Base-by-base conservation (phyloP, 805 yeast genomes). In the Kluyveromyces aestuarii region DNA sequence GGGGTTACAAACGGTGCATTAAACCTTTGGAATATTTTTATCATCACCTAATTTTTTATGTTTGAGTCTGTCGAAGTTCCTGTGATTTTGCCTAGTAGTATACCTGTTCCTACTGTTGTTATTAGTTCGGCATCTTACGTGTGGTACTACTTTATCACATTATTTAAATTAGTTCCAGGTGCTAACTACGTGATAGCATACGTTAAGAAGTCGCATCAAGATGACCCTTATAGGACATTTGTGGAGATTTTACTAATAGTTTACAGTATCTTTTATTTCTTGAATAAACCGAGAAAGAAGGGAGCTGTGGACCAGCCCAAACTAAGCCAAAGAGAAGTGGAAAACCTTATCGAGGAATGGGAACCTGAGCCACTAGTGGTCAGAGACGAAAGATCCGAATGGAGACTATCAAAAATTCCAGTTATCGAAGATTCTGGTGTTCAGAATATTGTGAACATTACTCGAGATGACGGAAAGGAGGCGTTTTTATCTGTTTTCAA, bases 221-320 rank as follows among this genome's bases (percentile, higher is more conserved):
- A 93, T 67, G 99, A 93, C 65, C 99, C 99, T 1, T 76, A 88
- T 51, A 79, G 99, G 59, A 86, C 98, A 0, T 61, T 87, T 8
- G 73, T 93, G 48, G 99, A 93, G 68, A 65, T 85, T 37, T 72
- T 81, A 16, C 73, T 93, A 57, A 77, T 89, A 35, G 63, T 89
- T 13, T 85, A 90, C 65, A 98, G 96, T 3, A 71, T 89, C 51
- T 75, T 84, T 55, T 93, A 93, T 69, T 89, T 91, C 57, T 66
- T 79, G 44, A 56, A 64, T 67, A 57, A 87, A 84, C 50, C 83
- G 84, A 38, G 85, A 80, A 71, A 84, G 81, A 64, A 84, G 84
- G 56, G 87, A 79, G 57, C 79, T 82, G 62, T 87, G 85, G 69
- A 75, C 81, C 41, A 85, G 53, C 84, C 88, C 48, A 74, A 74